Evolutionary conservation across 306 rosid genomes (phyloP), one percentile per base, ranked within the genome.

Genomic region (Lathyrus tuberosus): DNA sequence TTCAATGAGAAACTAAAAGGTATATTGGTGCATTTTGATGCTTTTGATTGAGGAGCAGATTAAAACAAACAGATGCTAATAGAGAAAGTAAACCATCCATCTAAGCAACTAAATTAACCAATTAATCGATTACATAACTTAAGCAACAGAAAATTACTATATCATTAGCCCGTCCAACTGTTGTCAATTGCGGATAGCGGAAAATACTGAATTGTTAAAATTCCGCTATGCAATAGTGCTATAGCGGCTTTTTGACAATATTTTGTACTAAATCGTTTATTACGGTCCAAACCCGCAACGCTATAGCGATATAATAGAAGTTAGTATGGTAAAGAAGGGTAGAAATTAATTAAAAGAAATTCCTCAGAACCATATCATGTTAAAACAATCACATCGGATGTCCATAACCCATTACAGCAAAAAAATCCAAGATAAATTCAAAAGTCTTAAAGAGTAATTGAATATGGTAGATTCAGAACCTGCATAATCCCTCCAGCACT

Each of bases 401-500:
- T 14, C 12, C 11, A 28, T 65, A 69, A 16, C 62, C 14, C 65
- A 64, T 15, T 62, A 15, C 48, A 59, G 70, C 74, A 33, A 69
- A 74, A 61, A 22, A 33, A 70, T 56, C 6, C 57, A 57, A 38
- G 26, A 69, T 64, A 78, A 74, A 18, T 22, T 63, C 37, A 43
- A 60, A 46, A 51, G 4, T 22, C 12, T 51, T 48, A 5, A 5
- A 53, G 31, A 62, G 37, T 68, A 70, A 52, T 66, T 53, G 57
- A 74, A 26, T 48, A 43, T 37, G 67, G 72, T 13, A 58, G 46
- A 75, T 4, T 37, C 40, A 52, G 17, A 58, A 94, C 98, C 97
- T 94, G 98, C 14, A 5, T 4, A 66, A 82, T 1, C 44, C 88
- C 90, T 78, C 97, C 98, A 68, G 95, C 88, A 70, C 90, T 94